phyloP scores from a whole-genome alignment of 2,329 filamentous ascomycete species.

The Aspergillus flavus region DNA sequence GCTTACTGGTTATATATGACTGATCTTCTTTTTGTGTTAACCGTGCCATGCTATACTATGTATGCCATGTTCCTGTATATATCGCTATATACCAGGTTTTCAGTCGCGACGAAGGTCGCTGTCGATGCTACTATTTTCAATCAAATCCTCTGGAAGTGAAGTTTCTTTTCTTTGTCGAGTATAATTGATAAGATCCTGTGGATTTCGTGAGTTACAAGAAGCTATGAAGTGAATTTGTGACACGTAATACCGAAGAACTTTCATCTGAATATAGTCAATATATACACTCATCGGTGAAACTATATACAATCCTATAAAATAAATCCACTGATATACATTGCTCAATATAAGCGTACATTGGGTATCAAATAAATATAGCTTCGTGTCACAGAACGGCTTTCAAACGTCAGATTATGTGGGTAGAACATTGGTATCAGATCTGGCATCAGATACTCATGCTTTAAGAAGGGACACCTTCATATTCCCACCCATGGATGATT shows the following conservation, averaged over 20 bases:
- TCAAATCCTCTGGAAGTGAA: neutral
- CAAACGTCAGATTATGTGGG: neutral
- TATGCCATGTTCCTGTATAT: neutral
- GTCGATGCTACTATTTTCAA: too few species aligned
- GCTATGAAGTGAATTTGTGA: neutral
- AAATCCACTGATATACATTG: neutral
- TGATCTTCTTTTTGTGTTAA: neutral
- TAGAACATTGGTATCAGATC: neutral
- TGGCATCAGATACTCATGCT: neutral
- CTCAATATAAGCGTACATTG: neutral
- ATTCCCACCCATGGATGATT: slow-evolving; percentile 62
- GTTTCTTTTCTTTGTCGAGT: neutral
- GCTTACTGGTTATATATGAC: neutral
- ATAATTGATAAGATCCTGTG: neutral
- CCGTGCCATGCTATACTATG: neutral
- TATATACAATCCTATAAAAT: neutral
- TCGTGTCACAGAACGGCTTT: neutral
- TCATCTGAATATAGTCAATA: neutral
- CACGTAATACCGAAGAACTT: neutral
- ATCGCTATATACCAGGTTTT: neutral
- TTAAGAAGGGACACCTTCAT: slow-evolving; percentile 65
- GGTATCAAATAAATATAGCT: neutral
- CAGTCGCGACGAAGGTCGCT: neutral
- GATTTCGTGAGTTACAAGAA: neutral
- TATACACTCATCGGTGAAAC: neutral